phyloP scores from a whole-genome alignment of 2,329 filamentous ascomycete species.

The Fusarium sororula region DNA sequence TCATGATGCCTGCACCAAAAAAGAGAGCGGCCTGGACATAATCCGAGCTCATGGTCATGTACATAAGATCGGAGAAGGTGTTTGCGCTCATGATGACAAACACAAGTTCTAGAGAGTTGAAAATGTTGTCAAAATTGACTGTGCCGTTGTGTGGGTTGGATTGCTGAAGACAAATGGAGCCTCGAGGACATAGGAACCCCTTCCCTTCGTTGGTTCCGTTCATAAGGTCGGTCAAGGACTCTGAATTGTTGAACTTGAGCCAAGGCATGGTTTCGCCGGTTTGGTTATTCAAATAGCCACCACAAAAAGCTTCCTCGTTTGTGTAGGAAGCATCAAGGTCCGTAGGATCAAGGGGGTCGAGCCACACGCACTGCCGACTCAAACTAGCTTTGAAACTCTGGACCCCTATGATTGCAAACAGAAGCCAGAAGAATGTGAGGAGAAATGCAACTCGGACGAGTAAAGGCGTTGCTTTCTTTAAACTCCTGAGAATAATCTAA shows the following conservation, averaged over 20 bases:
- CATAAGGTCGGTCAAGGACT: slow-evolving; percentile 57
- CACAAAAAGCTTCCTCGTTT: slow-evolving; percentile 81
- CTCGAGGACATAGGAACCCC: slow-evolving; percentile 86
- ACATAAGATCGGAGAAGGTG: slow-evolving; percentile 94
- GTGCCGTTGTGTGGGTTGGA: slow-evolving; percentile 84
- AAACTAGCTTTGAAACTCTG: slow-evolving; percentile 94
- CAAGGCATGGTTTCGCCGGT: slow-evolving; percentile 72
- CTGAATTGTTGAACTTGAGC: slow-evolving; percentile 58
- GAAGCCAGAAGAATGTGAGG: slow-evolving; percentile 95
- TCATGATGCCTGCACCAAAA: slow-evolving; percentile 78
- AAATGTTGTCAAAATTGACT: slow-evolving; percentile 93
- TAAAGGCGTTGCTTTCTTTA: slow-evolving; percentile 93
- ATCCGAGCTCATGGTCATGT: slow-evolving; percentile 90
- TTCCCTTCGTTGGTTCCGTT: slow-evolving; percentile 69
- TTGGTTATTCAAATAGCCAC: slow-evolving; percentile 75
- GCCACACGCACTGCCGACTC: slow-evolving; percentile 80
- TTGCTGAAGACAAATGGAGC: slow-evolving; percentile 84
- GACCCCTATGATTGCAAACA: slow-evolving; percentile 96
- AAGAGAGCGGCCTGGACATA: slow-evolving; percentile 87
- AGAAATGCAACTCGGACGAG: slow-evolving; percentile 93
- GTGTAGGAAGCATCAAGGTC: slow-evolving; percentile 66
- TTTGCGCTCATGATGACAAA: slow-evolving; percentile 99
- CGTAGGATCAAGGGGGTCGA: slow-evolving; percentile 68
- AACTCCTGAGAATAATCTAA: slow-evolving; percentile 88
- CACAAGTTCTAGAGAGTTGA: slow-evolving; percentile 90